Conservation (phyloP, 176 grass and related monocot genomes). For the Carex kokanica region DNA sequence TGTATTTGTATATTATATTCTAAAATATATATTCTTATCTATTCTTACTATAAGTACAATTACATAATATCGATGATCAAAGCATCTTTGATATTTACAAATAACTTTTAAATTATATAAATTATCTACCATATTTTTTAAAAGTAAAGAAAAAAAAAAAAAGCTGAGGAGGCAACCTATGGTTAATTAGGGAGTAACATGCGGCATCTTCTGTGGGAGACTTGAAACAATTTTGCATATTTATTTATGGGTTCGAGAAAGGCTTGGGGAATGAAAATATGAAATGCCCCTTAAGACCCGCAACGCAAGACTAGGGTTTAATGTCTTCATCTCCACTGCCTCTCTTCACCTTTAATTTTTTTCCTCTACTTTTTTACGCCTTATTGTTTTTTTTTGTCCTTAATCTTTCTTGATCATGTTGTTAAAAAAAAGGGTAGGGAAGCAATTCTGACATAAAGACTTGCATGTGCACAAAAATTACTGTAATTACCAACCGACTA, state of each 20-base stretch:
- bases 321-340: slow-evolving; percentile 2
- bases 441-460: slow-evolving; percentile 24
- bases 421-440: background rate
- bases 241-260: slow-evolving; percentile 20
- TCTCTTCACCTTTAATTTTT: background rate
- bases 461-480: slow-evolving; percentile 21
- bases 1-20: background rate
- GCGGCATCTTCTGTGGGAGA: background rate
- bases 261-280: slow-evolving; percentile 17
- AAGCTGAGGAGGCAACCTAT: background rate
- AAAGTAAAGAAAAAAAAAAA: background rate
- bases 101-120: no score
- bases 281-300: slow-evolving; percentile 30
- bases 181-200: background rate
- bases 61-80: no score
- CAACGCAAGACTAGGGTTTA: slow-evolving; percentile 31
- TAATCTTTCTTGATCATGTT: slow-evolving; percentile 19
- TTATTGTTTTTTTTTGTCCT: background rate
- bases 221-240: background rate
- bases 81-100: no score
- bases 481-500: background rate
- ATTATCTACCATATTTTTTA: background rate
- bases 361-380: background rate
- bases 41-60: background rate
- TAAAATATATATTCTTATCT: background rate